A percentile compares a stretch with the other conserved stretches of the same genome.
phyloP scores from a whole-genome alignment of 192 early-diverging fungal genomes.

The Coemansia sp. region DNA sequence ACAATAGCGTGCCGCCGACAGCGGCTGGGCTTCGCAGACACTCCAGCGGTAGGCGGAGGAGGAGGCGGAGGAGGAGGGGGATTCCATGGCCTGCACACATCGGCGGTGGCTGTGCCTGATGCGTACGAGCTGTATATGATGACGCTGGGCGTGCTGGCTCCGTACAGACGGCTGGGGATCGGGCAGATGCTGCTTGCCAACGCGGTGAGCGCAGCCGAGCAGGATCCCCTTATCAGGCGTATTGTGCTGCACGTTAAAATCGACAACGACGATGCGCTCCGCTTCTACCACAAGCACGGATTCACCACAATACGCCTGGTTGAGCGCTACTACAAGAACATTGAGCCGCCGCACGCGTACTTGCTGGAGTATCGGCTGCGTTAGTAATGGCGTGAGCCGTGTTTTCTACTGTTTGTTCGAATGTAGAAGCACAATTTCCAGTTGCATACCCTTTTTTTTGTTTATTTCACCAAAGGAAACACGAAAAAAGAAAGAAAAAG shows the following conservation, averaged over 20 bases:
- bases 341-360: conserved; percentile 82
- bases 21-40: conserved; percentile 41
- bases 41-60: neutral
- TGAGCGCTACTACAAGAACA: conserved; percentile 79
- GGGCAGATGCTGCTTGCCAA: conserved; percentile 66
- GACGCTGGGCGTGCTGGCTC: conserved; percentile 88
- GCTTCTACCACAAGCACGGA: conserved; percentile 80
- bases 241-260: conserved; percentile 86
- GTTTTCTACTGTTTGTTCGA: too few relatives aligned
- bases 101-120: neutral
- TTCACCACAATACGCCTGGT: conserved; percentile 63
- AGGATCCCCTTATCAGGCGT: conserved; percentile 55
- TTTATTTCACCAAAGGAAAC: neutral
- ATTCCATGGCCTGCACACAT: conserved; percentile 33
- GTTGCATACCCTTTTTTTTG: neutral
- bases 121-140: conserved; percentile 74
- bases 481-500: conserved; percentile 7
- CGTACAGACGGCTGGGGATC: conserved; percentile 77
- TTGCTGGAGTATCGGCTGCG: conserved; percentile 51
- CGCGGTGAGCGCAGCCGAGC: conserved; percentile 40
- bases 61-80: conserved; percentile 13
- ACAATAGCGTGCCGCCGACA: conserved; percentile 83
- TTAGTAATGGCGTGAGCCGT: neutral
- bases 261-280: conserved; percentile 74
- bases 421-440: neutral